phyloP scores from a whole-genome alignment of 441 rosid genomes.

The Mallotus japonicus region DNA sequence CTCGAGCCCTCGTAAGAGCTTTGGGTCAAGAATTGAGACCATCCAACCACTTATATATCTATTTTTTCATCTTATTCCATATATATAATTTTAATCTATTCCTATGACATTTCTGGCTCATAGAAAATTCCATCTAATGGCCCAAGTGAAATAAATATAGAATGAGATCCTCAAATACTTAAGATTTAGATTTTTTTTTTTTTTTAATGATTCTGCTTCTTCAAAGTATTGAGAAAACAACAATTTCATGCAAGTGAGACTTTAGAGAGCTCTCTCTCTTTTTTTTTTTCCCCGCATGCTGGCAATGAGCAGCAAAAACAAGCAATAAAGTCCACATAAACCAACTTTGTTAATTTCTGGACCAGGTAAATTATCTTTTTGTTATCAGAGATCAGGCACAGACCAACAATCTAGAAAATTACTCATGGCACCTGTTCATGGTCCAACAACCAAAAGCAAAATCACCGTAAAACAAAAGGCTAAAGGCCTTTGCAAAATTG shows the following conservation, averaged over 20 bases:
- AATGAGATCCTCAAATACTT: background rate
- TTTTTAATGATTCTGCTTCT: background rate
- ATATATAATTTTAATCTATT: background rate
- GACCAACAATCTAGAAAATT: background rate
- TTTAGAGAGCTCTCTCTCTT: no score
- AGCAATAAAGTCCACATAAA: background rate
- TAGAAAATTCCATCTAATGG: background rate
- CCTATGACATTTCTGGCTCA: background rate
- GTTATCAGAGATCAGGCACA: background rate
- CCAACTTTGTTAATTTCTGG: background rate
- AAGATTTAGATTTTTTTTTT: background rate
- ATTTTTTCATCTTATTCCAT: no score
- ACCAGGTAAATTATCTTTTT: background rate
- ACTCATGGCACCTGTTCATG: background rate
- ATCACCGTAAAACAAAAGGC: background rate
- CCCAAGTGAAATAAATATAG: background rate
- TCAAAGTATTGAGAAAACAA: background rate
- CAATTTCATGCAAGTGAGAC: background rate
- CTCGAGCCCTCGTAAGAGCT: no score
- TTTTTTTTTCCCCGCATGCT: no score
- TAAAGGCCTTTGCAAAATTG: background rate
- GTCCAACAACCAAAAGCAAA: background rate
- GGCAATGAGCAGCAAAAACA: background rate
- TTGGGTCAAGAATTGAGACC: no score
- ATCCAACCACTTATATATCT: no score